Base-by-base conservation (phyloP, 23 red algal species). In the Agarophyton chilense region DNA sequence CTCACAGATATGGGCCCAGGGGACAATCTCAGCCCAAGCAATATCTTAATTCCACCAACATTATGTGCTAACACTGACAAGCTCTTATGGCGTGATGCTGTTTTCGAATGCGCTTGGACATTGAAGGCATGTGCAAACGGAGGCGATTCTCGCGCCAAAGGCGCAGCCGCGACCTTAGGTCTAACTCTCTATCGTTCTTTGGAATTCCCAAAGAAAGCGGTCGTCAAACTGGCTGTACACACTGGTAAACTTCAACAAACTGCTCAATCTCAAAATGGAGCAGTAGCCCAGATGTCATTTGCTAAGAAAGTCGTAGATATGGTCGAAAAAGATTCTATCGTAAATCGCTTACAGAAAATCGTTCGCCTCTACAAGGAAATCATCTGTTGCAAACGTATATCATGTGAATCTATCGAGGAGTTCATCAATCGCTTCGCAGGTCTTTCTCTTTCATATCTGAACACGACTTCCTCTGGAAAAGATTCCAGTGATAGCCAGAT, bases 151-250 rank as follows among this genome's bases (percentile, higher is more conserved):
- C 43, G 75, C 4, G 5, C 78, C 21, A 78, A 82, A 63, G 78
- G 47, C 36, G 78, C 31, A 58, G 78, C 2, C 3, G 78, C 52
- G 36, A 57, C 78, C n/a, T 22, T 82, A 4, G 78, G 78, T 8
- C 49, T 82, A 10, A 62, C 31, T 24, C 54, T 82, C 11, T 82
- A 82, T 55, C 78, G 51, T 13, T 82, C 47, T 10, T 38, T 60
- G 18, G 78, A 82, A 17, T 57, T 82, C 53, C 33, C 34, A 51
- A 82, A 82, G 78, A 82, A 82, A 61, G 51, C n/a, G n/a, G n/a
- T n/a, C n/a, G n/a, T n/a, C n/a, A n/a, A n/a, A n/a, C n/a, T n/a
- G n/a, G n/a, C n/a, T n/a, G n/a, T n/a, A n/a, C n/a, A n/a, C n/a
- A n/a, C n/a, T n/a, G n/a, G n/a, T n/a, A n/a, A n/a, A n/a, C n/a